Percentiles rank a stretch among this genome's conserved stretches.
Evolutionary conservation across 2,329 filamentous ascomycete species (phyloP).

Genomic region (Colletotrichum tamarilloi): DNA sequence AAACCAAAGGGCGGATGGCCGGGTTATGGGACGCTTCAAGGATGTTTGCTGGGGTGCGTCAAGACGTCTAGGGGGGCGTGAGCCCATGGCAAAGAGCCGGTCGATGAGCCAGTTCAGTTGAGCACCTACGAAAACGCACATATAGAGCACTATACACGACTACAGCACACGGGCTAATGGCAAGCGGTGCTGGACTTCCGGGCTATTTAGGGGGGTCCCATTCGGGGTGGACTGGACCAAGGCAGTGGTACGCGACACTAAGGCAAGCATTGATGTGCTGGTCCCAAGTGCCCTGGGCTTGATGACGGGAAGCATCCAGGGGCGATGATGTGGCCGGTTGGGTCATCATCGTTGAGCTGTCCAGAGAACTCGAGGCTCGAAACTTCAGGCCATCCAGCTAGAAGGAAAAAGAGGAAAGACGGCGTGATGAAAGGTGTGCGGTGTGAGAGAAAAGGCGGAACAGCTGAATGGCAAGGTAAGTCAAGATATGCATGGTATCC

Average conservation of each 20-base stretch:
- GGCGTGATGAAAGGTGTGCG: not conserved
- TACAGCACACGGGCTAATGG: not conserved
- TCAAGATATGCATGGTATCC: conserved; percentile 1
- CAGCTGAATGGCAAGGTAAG: not conserved
- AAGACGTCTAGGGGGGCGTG: not conserved
- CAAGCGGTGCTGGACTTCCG: not conserved
- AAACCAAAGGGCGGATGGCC: conserved; percentile 10
- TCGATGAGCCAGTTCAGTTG: not conserved
- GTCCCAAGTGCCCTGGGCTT: not conserved
- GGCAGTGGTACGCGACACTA: not conserved
- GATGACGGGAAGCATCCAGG: not conserved
- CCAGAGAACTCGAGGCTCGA: not conserved
- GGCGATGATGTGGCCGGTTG: not conserved
- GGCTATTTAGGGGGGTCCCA: not conserved
- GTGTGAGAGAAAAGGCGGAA: not conserved
- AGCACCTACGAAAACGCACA: not conserved
- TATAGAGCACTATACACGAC: not conserved
- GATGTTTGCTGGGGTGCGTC: conserved; percentile 8
- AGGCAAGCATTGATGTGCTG: conserved; percentile 12
- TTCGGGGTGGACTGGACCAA: not conserved
- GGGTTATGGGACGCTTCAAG: conserved; percentile 21
- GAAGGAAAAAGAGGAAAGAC: conserved; percentile 5
- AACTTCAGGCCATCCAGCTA: not conserved
- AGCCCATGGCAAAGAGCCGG: not conserved
- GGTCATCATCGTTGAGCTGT: not conserved